Percentiles rank a stretch among this genome's conserved stretches.
phyloP scores from a whole-genome alignment of 2,329 filamentous ascomycete genomes.

The Parastagonospora avenae region DNA sequence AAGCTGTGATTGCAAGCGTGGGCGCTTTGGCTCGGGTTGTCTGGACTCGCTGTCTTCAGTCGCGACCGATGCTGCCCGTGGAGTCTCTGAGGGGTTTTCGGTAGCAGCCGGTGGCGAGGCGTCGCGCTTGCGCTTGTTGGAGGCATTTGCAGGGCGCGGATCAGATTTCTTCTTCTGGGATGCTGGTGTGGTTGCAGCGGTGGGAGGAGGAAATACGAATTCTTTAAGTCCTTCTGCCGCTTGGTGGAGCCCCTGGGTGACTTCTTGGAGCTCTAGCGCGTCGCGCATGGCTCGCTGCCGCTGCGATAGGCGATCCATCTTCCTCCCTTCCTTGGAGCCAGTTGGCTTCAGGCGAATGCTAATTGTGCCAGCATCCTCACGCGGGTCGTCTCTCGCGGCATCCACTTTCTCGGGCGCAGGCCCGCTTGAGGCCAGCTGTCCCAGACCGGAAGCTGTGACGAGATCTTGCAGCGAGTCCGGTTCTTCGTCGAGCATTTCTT shows the following conservation, averaged over 20 bases:
- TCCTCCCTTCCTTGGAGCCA: slow-evolving; percentile 79
- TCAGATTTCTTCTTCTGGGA: slow-evolving; percentile 29
- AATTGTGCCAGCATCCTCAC: slow-evolving; percentile 67
- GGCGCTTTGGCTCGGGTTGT: slow-evolving; percentile 39
- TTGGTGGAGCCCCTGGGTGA: slow-evolving; percentile 40
- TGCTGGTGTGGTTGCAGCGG: slow-evolving; percentile 17
- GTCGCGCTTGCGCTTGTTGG: slow-evolving; percentile 63
- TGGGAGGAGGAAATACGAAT: slow-evolving; percentile 33
- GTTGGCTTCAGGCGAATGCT: slow-evolving; percentile 80
- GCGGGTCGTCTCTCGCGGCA: slow-evolving; percentile 23
- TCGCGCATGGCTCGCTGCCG: slow-evolving; percentile 55
- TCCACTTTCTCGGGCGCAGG: slow-evolving; percentile 19
- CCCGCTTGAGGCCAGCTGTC: slow-evolving; percentile 16
- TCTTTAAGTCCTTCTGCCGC: slow-evolving; percentile 44
- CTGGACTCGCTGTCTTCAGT: slow-evolving; percentile 33
- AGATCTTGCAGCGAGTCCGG: slow-evolving; percentile 32
- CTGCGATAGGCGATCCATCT: slow-evolving; percentile 69
- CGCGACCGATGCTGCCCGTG: slow-evolving; percentile 29
- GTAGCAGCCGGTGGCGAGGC: slow-evolving; percentile 43
- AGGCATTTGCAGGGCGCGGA: slow-evolving; percentile 15
- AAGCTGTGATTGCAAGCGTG: slow-evolving; percentile 28
- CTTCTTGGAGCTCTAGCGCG: slow-evolving; percentile 44
- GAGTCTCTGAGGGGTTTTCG: slow-evolving; percentile 16
- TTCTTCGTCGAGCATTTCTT: slow-evolving; percentile 65
- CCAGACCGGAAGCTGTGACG: slow-evolving; percentile 23